Evolutionary conservation across 176 grass and related monocot genomes (phyloP).

Genomic region (Carex cristatella): DNA sequence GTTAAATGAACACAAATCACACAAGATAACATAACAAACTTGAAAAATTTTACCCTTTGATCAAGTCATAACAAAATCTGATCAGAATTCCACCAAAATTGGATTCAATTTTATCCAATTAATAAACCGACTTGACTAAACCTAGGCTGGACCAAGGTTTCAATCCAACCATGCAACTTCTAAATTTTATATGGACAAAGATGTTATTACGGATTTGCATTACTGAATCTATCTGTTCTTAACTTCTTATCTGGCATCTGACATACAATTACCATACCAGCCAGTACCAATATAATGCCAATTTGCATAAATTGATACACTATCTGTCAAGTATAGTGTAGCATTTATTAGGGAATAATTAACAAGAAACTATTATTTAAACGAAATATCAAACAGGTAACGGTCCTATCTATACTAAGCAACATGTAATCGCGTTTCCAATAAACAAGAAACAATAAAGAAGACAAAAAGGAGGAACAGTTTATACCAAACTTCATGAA

Average conservation of each 20-base stretch:
- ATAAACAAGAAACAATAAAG: not conserved
- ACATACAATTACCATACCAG: not conserved
- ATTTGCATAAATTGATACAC: not conserved
- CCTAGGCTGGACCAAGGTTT: not conserved
- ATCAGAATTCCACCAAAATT: not conserved
- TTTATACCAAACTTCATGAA: constrained; percentile 83
- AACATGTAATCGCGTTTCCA: not conserved
- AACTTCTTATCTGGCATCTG: not conserved
- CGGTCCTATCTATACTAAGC: not conserved
- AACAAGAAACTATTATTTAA: not conserved
- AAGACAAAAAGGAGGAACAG: not conserved
- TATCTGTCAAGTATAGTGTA: not conserved
- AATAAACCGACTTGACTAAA: not conserved
- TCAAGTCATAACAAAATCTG: not conserved
- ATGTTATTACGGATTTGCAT: not conserved
- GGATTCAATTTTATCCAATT: not conserved
- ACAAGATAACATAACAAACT: not conserved
- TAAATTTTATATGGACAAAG: not conserved
- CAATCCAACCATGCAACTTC: not conserved
- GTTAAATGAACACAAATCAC: not conserved
- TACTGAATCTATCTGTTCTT: not conserved
- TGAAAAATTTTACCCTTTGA: not conserved
- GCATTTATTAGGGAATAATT: not conserved
- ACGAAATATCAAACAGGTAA: not conserved
- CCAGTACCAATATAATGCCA: not conserved